These are phyloP conservation scores for Aspergillus sp. DNA, from an alignment of 2,329 filamentous ascomycete genomes.

Conservation along the genomic window DNA sequence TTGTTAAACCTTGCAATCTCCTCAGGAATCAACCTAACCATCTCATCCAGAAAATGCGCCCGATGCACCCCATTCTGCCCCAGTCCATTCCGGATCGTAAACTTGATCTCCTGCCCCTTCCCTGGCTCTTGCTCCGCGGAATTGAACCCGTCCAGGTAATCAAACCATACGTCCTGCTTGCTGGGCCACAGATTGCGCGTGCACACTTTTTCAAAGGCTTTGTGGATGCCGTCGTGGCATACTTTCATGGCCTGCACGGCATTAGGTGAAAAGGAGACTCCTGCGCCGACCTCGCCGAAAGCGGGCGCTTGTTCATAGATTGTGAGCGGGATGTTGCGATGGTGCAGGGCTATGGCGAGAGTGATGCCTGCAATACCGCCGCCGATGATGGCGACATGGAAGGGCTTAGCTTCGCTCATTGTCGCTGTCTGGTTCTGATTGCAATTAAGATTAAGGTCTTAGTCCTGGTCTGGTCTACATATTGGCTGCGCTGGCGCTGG, in stretches of 20 bases:
- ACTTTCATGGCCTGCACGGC: constrained; percentile 20
- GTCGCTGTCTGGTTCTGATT: too few species aligned
- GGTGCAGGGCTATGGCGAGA: constrained; percentile 30
- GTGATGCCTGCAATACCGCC: constrained; percentile 33
- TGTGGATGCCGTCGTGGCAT: constrained; percentile 22
- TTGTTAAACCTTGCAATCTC: constrained; percentile 21
- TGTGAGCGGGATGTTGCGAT: constrained; percentile 24
- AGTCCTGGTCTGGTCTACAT: too few species aligned
- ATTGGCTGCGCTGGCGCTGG: too few species aligned
- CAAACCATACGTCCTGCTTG: constrained; percentile 21
- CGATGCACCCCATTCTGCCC: constrained; percentile 22
- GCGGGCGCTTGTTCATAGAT: constrained; percentile 33
- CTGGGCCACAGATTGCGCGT: constrained; percentile 27
- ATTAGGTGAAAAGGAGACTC: constrained; percentile 34
- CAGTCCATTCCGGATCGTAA: constrained; percentile 17
- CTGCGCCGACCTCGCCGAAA: constrained; percentile 33
- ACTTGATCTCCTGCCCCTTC: constrained; percentile 15
- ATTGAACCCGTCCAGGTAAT: constrained; percentile 16
- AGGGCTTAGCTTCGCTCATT: background rate
- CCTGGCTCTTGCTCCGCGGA: constrained; percentile 2
- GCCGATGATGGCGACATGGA: constrained; percentile 27
- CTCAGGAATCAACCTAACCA: constrained; percentile 26
- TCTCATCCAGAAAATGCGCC: constrained; percentile 29
- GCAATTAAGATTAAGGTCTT: too few species aligned
- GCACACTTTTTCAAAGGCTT: constrained; percentile 27